Percentiles rank a stretch among this genome's conserved stretches.
Evolutionary conservation across 805 yeast genomes (phyloP).

Genomic region (Saccharomyces jurei): DNA sequence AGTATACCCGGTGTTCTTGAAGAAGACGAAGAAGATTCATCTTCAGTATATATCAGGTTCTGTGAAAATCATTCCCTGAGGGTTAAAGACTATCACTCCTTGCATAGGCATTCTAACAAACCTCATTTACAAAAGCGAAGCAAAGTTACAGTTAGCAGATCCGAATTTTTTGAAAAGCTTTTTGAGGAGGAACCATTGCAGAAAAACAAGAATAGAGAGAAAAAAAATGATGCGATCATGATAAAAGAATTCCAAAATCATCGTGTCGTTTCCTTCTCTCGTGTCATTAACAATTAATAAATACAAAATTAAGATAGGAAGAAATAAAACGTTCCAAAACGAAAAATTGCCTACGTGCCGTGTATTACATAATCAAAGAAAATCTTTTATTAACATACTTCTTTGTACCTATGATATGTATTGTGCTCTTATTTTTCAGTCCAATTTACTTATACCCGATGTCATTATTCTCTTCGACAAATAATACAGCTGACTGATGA

Average conservation of each 20-base stretch:
- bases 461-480: slow-evolving; percentile 17
- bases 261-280: background rate
- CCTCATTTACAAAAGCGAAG: background rate
- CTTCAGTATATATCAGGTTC: slow-evolving; percentile 1
- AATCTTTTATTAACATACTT: background rate
- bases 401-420: background rate
- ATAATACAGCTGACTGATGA: slow-evolving; percentile 20
- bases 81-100: background rate
- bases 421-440: background rate
- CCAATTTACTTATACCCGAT: slow-evolving; percentile 1
- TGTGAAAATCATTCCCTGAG: slow-evolving; percentile 1
- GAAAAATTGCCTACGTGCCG: background rate
- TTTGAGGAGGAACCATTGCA: background rate
- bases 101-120: background rate
- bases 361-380: background rate
- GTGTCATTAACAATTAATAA: background rate
- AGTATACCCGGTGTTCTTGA: background rate
- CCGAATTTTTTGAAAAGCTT: background rate
- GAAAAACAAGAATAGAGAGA: background rate
- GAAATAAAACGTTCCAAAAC: background rate
- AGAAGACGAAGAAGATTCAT: background rate
- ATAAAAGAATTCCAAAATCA: background rate
- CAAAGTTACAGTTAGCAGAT: background rate
- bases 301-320: background rate
- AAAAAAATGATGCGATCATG: background rate